phyloP scores from a whole-genome alignment of 768 basidiomycete genomes.

The Ramaria sp. region DNA sequence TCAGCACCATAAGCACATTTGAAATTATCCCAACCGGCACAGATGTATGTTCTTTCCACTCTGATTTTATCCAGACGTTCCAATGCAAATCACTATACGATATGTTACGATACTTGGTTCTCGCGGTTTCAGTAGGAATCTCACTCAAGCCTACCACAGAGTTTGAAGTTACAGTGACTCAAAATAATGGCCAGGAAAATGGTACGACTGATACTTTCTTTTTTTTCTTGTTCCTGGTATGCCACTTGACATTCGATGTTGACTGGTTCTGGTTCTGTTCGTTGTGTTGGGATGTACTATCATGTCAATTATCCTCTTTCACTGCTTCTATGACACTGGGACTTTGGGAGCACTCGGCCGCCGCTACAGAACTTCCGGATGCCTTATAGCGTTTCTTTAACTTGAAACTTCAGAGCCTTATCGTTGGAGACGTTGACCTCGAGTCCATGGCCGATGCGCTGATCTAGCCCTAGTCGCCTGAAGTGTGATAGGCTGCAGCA shows the following conservation, averaged over 20 bases:
- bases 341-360: too few relatives aligned
- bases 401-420: slow-evolving; percentile 21
- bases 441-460: slow-evolving; percentile 9
- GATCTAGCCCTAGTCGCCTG: slow-evolving; percentile 10
- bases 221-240: not conserved
- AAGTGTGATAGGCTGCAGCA: slow-evolving; percentile 10
- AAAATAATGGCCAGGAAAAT: slow-evolving; percentile 8
- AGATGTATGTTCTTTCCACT: not conserved
- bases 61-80: not conserved
- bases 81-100: not conserved
- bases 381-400: slow-evolving; percentile 18
- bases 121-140: not conserved
- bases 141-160: slow-evolving; percentile 13
- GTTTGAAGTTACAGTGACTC: too few relatives aligned
- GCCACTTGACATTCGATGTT: too few relatives aligned
- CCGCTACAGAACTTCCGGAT: slow-evolving; percentile 18
- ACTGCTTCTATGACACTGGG: slow-evolving; percentile 19
- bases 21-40: slow-evolving; percentile 42
- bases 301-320: too few relatives aligned
- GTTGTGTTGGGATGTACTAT: too few relatives aligned
- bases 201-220: not conserved
- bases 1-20: slow-evolving; percentile 23
- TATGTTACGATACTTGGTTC: not conserved
- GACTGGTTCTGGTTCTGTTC: too few relatives aligned
- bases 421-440: slow-evolving; percentile 17